Base-by-base conservation (phyloP, 306 rosid genomes). In the Begonia masoniana region DNA sequence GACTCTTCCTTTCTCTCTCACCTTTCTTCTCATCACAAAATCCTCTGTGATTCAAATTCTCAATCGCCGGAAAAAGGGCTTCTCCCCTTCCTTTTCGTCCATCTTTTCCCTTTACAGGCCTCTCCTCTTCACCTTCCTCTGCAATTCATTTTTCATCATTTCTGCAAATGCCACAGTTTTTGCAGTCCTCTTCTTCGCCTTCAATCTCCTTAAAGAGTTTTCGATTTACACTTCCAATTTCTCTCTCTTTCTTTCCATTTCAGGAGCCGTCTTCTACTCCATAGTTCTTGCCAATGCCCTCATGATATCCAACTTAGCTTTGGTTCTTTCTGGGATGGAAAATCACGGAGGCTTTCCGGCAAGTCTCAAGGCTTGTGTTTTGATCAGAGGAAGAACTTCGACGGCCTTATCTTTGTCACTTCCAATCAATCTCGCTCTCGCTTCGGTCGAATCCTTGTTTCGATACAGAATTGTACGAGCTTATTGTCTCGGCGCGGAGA, bases 361-460 rank as follows among this genome's bases (percentile, higher is more conserved):
- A 51, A 76, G 82, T 52, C 85, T 92, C 39, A 81, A 70, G 65
- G 95, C 93, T 43, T 86, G 88, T 60, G 60, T 83, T 50, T 49
- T 92, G 43, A 62, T 92, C 19, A 78, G 75, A 65, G 96, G 88
- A 62, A 83, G 74, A 65, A 68, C 83, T 51, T 78, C 96, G 17
- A 86, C 81, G 48, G 99, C 96, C 21, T 61, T 92, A 71, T 78
- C 72, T 60, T 43, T 92, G 54, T 86, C 99, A 62, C 65, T 92
- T 47, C 76, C 96, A 41, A 61, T 69, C 15, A 83, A 78, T 52
- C 57, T 92, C 51, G 84, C 79, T 39, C 58, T 86, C 71, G 95
- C 99, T 43, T 84, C 83, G 6, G 52, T 75, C 39, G 99, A 92
- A 61, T 92, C 95, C 58, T 57, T 92, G 81, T 92, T 92, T 51